Percentiles rank a stretch among this genome's conserved stretches.
These are phyloP conservation scores for Lachnellula suecica DNA, from an alignment of 2,329 filamentous ascomycete species.

Conservation along the genomic window DNA sequence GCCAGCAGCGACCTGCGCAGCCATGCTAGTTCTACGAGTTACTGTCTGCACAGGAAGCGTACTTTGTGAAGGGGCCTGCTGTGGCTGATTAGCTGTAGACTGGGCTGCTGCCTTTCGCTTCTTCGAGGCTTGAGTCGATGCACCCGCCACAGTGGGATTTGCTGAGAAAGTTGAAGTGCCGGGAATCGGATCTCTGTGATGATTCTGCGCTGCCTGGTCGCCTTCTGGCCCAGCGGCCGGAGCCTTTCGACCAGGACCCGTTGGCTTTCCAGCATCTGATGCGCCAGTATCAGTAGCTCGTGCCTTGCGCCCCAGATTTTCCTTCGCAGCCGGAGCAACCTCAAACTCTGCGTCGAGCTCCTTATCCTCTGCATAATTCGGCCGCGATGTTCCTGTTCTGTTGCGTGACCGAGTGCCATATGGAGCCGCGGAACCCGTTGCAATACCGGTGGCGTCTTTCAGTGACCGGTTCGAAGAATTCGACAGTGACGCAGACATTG, in stretches of 20 bases:
- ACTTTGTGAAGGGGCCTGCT: conserved; percentile 12
- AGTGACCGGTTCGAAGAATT: conserved; percentile 44
- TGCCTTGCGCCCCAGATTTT: conserved; percentile 56
- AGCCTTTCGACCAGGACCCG: conserved; percentile 40
- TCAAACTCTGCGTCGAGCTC: conserved; percentile 92
- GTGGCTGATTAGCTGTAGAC: conserved; percentile 17
- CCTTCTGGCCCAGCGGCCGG: conserved; percentile 29
- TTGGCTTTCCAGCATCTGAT: conserved; percentile 17
- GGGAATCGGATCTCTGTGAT: conserved; percentile 48
- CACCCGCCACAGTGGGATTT: conserved; percentile 33
- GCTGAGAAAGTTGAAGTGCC: conserved; percentile 59
- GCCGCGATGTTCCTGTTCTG: conserved; percentile 73
- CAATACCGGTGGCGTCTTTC: conserved; percentile 43
- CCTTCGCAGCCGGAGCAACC: conserved; percentile 53
- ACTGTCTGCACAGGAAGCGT: conserved; percentile 6
- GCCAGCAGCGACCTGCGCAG: conserved; percentile 12
- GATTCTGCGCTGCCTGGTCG: conserved; percentile 28
- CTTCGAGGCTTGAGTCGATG: conserved; percentile 56
- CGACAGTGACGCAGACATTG: conserved; percentile 49
- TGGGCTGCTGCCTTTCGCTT: conserved; percentile 74
- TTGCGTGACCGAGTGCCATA: conserved; percentile 96
- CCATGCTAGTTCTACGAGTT: conserved; percentile 21
- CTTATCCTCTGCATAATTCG: conserved; percentile 93
- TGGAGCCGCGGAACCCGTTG: conserved; percentile 40
- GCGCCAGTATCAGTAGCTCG: conserved; percentile 34